A percentile compares a stretch with the other conserved stretches of the same genome.
phyloP scores from a whole-genome alignment of 345 rosid species.

The Eucalyptus melliodora region DNA sequence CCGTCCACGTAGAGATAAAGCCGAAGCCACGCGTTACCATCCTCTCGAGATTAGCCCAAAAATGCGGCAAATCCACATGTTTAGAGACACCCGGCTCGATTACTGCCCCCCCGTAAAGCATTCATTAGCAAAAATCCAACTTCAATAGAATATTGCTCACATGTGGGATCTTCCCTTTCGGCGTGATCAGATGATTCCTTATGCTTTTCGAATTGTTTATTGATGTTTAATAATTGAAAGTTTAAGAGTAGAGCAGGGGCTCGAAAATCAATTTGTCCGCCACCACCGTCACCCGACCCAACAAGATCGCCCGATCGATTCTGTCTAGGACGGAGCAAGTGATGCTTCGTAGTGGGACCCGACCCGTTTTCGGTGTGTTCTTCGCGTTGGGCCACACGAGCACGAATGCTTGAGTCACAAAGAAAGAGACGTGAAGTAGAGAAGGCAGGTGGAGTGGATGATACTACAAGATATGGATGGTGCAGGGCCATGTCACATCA shows the following conservation, averaged over 20 bases:
- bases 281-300: background rate
- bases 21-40: too few relatives aligned
- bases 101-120: background rate
- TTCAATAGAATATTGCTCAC: background rate
- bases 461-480: background rate
- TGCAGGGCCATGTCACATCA: background rate
- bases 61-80: background rate
- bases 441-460: background rate
- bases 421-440: background rate
- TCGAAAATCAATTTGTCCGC: background rate
- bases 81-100: background rate
- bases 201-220: background rate
- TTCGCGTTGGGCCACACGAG: too few relatives aligned
- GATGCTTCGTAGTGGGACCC: background rate
- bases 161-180: background rate
- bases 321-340: background rate
- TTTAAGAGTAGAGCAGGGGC: background rate
- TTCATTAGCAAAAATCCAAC: background rate
- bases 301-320: background rate
- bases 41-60: too few relatives aligned
- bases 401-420: too few relatives aligned
- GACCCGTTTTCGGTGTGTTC: background rate
- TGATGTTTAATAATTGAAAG: background rate
- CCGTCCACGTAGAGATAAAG: too few relatives aligned
- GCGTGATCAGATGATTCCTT: background rate